Evolutionary conservation across 1,139 yeast genomes (phyloP).

Genomic region (Magnusiomyces suaveolens): DNA sequence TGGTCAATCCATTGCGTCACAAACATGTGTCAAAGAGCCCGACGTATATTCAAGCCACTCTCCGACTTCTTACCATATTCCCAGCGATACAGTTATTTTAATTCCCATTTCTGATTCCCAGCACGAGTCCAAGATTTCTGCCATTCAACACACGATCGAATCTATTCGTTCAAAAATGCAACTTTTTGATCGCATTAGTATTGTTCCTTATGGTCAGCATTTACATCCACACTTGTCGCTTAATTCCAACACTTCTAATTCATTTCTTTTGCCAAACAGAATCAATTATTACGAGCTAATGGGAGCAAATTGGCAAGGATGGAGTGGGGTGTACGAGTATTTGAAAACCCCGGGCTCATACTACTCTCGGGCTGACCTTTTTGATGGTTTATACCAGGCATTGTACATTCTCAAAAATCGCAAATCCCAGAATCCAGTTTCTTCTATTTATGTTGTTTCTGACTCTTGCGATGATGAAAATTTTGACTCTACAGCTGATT

Average conservation of each 20-base stretch:
- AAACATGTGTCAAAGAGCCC: slow-evolving; percentile 1
- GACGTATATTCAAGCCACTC: background rate
- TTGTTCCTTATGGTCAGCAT: slow-evolving; percentile 20
- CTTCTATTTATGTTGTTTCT: slow-evolving; percentile 15
- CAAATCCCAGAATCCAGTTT: slow-evolving; percentile 13
- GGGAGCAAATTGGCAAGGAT: slow-evolving; percentile 14
- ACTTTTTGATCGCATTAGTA: slow-evolving; percentile 18
- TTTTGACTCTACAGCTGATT: too few species aligned
- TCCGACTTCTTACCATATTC: slow-evolving; percentile 15
- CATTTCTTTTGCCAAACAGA: background rate
- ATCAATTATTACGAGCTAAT: slow-evolving; percentile 8
- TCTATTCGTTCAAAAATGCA: slow-evolving; percentile 16
- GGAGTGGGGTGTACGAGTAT: slow-evolving; percentile 12
- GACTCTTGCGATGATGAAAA: slow-evolving; percentile 13
- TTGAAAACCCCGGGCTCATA: slow-evolving; percentile 15
- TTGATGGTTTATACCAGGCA: slow-evolving; percentile 12
- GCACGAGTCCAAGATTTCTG: slow-evolving; percentile 17
- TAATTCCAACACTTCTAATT: background rate
- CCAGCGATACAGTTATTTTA: slow-evolving; percentile 19
- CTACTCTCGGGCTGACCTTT: slow-evolving; percentile 13
- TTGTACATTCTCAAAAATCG: slow-evolving; percentile 10
- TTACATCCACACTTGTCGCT: slow-evolving; percentile 5
- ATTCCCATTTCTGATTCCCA: slow-evolving; percentile 19
- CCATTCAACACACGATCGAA: slow-evolving; percentile 15
- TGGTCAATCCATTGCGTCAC: slow-evolving; percentile 8